These are phyloP conservation scores for Dioscorea cayenensis DNA, from an alignment of 116 monocot genomes.

Conservation along the genomic window DNA sequence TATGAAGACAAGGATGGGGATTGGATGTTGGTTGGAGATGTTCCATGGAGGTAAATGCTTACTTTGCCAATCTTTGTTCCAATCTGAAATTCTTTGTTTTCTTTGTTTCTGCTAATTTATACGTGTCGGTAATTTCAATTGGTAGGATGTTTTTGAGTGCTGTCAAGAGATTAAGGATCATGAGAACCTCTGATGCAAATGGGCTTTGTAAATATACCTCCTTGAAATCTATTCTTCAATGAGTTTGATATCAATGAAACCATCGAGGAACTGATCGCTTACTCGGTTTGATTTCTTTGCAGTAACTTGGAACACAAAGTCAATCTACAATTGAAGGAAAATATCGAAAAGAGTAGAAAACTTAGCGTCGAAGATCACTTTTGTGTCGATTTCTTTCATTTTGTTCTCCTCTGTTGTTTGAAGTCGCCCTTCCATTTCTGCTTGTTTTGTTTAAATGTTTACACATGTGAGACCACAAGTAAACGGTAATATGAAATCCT, in stretches of 20 bases:
- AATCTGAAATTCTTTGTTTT: not conserved
- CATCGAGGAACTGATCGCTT: not conserved
- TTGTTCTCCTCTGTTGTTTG: not conserved
- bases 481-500: not conserved
- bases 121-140: not conserved
- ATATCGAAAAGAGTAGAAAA: not conserved
- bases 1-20: conserved; percentile 17
- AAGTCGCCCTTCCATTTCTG: not conserved
- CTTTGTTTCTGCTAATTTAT: not conserved
- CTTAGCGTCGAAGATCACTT: not conserved
- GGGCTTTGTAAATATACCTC: not conserved
- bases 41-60: conserved; percentile 10
- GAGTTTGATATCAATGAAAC: not conserved
- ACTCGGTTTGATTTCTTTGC: not conserved
- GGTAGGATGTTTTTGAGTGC: conserved; percentile 8
- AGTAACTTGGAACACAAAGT: not conserved
- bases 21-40: conserved; percentile 10
- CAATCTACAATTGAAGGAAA: not conserved
- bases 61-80: not conserved
- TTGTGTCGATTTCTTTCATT: not conserved
- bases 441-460: not conserved
- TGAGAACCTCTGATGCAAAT: conserved; percentile 16
- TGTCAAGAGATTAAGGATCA: conserved; percentile 14
- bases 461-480: not conserved
- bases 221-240: not conserved